phyloP scores from a whole-genome alignment of 78 protist genomes.

The Polysphondylium violaceum region DNA sequence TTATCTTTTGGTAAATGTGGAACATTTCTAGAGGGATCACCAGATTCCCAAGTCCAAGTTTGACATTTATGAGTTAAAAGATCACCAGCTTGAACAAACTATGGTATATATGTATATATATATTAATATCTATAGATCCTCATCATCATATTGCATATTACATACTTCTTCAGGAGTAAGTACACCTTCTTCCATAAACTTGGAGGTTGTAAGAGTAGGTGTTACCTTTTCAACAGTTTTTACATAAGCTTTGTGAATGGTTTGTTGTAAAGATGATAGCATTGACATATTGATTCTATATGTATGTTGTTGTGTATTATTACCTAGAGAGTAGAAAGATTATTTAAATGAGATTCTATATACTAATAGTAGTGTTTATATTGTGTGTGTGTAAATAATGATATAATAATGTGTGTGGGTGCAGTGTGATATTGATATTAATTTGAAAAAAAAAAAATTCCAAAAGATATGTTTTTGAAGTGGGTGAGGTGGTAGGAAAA shows the following conservation, averaged over 20 bases:
- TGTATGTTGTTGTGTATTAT: too few relatives aligned
- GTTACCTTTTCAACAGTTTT: conserved; percentile 81
- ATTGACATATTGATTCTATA: too few relatives aligned
- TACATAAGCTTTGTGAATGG: conserved; percentile 75
- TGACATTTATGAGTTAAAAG: conserved; percentile 92
- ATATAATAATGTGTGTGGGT: too few relatives aligned
- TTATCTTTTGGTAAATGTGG: conserved; percentile 92
- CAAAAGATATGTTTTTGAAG: too few relatives aligned
- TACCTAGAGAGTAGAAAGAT: too few relatives aligned
- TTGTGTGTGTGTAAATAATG: too few relatives aligned
- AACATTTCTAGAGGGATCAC: conserved; percentile 71
- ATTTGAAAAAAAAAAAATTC: too few relatives aligned
- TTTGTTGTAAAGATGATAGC: conserved; percentile 74
- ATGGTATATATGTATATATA: background rate
- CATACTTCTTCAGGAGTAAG: conserved; percentile 95
- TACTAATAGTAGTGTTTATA: too few relatives aligned
- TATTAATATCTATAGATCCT: background rate
- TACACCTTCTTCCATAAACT: conserved; percentile 93
- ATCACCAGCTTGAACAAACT: conserved; percentile 98
- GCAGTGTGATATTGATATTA: too few relatives aligned
- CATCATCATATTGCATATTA: too few relatives aligned
- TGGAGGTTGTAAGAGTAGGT: conserved; percentile 80
- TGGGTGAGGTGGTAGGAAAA: too few relatives aligned
- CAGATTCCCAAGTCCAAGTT: conserved; percentile 96
- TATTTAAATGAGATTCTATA: too few relatives aligned